Conservation (phyloP, 2,329 filamentous ascomycete species). For the Kalmusia sp. region DNA sequence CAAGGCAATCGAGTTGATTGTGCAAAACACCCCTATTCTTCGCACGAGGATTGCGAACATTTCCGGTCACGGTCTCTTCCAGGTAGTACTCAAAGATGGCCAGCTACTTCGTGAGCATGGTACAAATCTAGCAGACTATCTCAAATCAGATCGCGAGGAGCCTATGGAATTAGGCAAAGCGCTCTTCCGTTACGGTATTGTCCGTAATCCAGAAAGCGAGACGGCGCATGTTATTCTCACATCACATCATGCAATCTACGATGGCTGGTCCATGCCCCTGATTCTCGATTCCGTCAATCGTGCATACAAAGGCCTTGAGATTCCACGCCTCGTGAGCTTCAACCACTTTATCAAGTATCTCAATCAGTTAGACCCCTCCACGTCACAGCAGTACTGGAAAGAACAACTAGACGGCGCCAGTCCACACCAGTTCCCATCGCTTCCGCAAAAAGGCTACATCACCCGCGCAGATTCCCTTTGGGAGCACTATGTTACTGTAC, state of each 20-base stretch:
- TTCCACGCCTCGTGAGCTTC: slow-evolving; percentile 45
- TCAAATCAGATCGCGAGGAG: slow-evolving; percentile 40
- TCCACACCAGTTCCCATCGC: slow-evolving; percentile 58
- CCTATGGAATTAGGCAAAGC: slow-evolving; percentile 49
- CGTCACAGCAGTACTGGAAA: slow-evolving; percentile 57
- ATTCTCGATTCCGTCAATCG: slow-evolving; percentile 44
- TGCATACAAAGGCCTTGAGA: slow-evolving; percentile 36
- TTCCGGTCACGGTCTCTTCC: slow-evolving; percentile 44
- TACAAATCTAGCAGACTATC: slow-evolving; percentile 38
- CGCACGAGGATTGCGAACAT: slow-evolving; percentile 50
- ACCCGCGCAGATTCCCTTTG: slow-evolving; percentile 60
- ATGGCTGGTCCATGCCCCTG: slow-evolving; percentile 54
- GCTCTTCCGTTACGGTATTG: slow-evolving; percentile 48
- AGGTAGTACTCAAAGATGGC: slow-evolving; percentile 46
- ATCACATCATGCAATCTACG: slow-evolving; percentile 61
- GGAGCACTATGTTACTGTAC: slow-evolving; percentile 53
- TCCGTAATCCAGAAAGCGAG: slow-evolving; percentile 28
- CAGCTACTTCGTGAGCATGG: slow-evolving; percentile 38
- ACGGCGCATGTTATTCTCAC: slow-evolving; percentile 56
- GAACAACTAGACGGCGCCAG: slow-evolving; percentile 53
- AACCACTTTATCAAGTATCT: slow-evolving; percentile 59
- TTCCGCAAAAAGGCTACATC: slow-evolving; percentile 56
- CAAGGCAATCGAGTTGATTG: slow-evolving; percentile 46
- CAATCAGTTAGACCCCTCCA: slow-evolving; percentile 48
- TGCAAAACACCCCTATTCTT: slow-evolving; percentile 42